Percentiles rank a stretch among this genome's conserved stretches.
These are phyloP conservation scores for Collybia sp. DNA, from an alignment of 768 basidiomycete genomes.

Conservation along the genomic window DNA sequence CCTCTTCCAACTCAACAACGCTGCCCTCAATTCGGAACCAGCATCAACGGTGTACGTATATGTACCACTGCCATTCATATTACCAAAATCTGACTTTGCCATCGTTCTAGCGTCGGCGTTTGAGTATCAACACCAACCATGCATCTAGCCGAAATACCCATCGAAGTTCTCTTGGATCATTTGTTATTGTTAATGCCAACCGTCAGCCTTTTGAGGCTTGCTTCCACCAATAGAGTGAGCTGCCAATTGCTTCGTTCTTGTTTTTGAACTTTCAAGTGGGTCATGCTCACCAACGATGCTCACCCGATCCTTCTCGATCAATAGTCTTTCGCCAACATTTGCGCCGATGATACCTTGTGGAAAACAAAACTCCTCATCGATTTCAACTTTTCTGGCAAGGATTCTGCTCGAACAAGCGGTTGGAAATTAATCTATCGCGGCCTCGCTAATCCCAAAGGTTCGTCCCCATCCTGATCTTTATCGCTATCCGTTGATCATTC, in stretches of 20 bases:
- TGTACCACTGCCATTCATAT: no score
- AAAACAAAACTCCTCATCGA: slow-evolving; percentile 61
- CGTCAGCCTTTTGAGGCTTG: slow-evolving; percentile 52
- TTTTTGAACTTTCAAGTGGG: background rate
- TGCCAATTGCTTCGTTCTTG: background rate
- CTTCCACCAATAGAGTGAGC: slow-evolving; percentile 51
- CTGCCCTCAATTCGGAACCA: no score
- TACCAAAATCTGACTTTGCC: no score
- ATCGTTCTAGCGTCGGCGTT: no score
- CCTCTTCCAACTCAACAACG: no score
- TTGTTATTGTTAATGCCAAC: slow-evolving; percentile 54
- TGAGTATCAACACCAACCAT: no score
- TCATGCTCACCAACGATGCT: background rate
- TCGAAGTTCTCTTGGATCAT: slow-evolving; percentile 77
- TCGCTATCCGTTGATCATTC: slow-evolving; percentile 2
- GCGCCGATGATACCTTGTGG: slow-evolving; percentile 78
- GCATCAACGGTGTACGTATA: no score
- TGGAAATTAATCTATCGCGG: slow-evolving; percentile 81
- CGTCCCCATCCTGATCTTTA: background rate
- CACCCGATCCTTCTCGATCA: background rate
- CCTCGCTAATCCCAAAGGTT: slow-evolving; percentile 66
- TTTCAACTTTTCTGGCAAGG: slow-evolving; percentile 72
- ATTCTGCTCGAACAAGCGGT: slow-evolving; percentile 70
- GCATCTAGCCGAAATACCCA: slow-evolving; percentile 50
- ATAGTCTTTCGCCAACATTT: slow-evolving; percentile 53